Percentiles rank a stretch among this genome's conserved stretches.
Evolutionary conservation across 2,329 filamentous ascomycete genomes (phyloP).

Genomic region (Thielaviopsis ethacetica): DNA sequence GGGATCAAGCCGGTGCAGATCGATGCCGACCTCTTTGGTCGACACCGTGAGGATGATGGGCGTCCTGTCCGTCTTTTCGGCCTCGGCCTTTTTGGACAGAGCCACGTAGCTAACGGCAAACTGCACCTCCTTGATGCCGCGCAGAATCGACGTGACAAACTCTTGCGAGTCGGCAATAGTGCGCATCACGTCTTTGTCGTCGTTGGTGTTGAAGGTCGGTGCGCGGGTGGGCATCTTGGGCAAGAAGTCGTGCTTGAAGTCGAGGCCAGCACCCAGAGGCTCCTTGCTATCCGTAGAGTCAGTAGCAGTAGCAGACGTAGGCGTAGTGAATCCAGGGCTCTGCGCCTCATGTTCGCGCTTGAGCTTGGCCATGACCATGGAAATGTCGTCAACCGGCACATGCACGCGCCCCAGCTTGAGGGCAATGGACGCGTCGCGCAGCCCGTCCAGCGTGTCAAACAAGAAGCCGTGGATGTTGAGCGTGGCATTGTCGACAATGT

Average conservation of each 20-base stretch:
- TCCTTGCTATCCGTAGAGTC: not conserved
- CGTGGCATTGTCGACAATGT: slow-evolving; percentile 74
- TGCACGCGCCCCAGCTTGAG: slow-evolving; percentile 84
- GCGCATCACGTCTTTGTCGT: slow-evolving; percentile 44
- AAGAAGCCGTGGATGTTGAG: slow-evolving; percentile 86
- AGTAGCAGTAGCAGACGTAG: not conserved
- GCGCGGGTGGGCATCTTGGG: slow-evolving; percentile 6
- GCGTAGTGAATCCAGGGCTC: not conserved
- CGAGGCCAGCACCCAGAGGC: not conserved
- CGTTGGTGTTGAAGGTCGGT: slow-evolving; percentile 9
- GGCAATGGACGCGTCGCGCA: slow-evolving; percentile 78
- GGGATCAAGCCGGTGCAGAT: slow-evolving; percentile 78
- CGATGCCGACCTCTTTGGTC: slow-evolving; percentile 92
- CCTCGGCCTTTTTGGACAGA: slow-evolving; percentile 62
- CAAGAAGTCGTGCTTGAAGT: slow-evolving; percentile 7
- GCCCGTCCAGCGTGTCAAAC: slow-evolving; percentile 67
- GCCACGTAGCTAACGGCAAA: slow-evolving; percentile 86
- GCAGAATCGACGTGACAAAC: slow-evolving; percentile 74
- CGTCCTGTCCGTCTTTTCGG: slow-evolving; percentile 49
- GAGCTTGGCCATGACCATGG: slow-evolving; percentile 55
- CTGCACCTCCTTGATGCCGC: slow-evolving; percentile 91
- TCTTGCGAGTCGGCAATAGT: slow-evolving; percentile 85
- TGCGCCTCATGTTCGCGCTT: slow-evolving; percentile 40
- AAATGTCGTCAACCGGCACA: slow-evolving; percentile 77
- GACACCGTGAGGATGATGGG: slow-evolving; percentile 58